Evolutionary conservation across 306 rosid species (phyloP).

Genomic region (Abrus precatorius): DNA sequence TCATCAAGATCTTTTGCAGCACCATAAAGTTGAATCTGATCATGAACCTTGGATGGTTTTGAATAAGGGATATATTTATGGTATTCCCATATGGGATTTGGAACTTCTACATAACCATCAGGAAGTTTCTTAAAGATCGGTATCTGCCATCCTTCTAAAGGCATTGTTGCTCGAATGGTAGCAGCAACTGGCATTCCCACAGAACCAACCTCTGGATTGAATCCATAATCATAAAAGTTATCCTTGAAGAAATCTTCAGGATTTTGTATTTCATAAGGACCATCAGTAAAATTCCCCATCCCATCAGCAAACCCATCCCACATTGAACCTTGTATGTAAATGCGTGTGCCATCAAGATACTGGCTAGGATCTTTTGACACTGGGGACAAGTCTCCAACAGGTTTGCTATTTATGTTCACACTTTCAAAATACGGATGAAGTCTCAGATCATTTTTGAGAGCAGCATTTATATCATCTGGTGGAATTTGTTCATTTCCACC

Average conservation of each 20-base stretch:
- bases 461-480: conserved; percentile 77
- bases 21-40: conserved; percentile 91
- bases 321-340: conserved; percentile 86
- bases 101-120: conserved; percentile 72
- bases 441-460: conserved; percentile 74
- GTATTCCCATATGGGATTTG: conserved; percentile 95
- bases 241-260: conserved; percentile 85
- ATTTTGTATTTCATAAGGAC: conserved; percentile 94
- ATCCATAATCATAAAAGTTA: conserved; percentile 71
- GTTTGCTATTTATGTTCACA: conserved; percentile 48
- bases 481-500: conserved; percentile 99
- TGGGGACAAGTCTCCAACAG: conserved; percentile 44
- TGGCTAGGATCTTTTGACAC: conserved; percentile 71
- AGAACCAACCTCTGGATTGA: conserved; percentile 97
- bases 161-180: conserved; percentile 96
- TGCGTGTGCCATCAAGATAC: conserved; percentile 90
- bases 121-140: conserved; percentile 80
- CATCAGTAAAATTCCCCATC: conserved; percentile 82
- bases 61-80: conserved; percentile 95
- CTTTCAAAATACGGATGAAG: conserved; percentile 77
- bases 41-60: conserved; percentile 80
- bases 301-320: conserved; percentile 99
- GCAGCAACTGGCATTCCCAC: conserved; percentile 93
- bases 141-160: conserved; percentile 86
- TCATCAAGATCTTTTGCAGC: conserved; percentile 83